These are phyloP conservation scores for Elsinoe perseae DNA, from an alignment of 2,329 filamentous ascomycete genomes.

Conservation along the genomic window DNA sequence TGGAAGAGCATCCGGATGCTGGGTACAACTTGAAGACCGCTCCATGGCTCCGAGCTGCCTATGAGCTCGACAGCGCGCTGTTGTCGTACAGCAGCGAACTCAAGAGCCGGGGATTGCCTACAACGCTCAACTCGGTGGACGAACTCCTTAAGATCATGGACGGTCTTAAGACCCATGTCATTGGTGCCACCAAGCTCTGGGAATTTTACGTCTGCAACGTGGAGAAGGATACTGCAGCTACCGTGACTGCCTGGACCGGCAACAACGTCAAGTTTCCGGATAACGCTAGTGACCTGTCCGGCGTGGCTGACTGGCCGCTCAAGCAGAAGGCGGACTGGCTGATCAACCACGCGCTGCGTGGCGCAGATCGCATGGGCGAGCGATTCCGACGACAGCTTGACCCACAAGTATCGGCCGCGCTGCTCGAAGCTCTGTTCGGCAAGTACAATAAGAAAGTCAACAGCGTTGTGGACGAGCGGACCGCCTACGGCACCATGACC, in stretches of 20 bases:
- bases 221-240: constrained; percentile 59
- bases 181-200: constrained; percentile 75
- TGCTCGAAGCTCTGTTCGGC: constrained; percentile 62
- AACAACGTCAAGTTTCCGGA: constrained; percentile 51
- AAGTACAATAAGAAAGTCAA: constrained; percentile 50
- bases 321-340: constrained; percentile 58
- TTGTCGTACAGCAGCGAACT: constrained; percentile 56
- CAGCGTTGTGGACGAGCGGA: constrained; percentile 46
- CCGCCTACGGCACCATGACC: constrained; percentile 44
- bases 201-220: constrained; percentile 86
- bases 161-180: constrained; percentile 70
- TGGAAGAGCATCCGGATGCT: constrained; percentile 87
- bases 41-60: constrained; percentile 57
- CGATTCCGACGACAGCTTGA: constrained; percentile 67
- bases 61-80: constrained; percentile 74
- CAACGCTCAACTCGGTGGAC: constrained; percentile 58
- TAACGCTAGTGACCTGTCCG: constrained; percentile 45
- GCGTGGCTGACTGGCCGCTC: constrained; percentile 47
- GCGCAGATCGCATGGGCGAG: constrained; percentile 67
- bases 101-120: constrained; percentile 64
- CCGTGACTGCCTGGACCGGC: constrained; percentile 62
- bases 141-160: constrained; percentile 79
- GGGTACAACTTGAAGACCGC: constrained; percentile 92
- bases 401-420: constrained; percentile 59
- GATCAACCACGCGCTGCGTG: constrained; percentile 59